phyloP scores from a whole-genome alignment of 2,329 filamentous ascomycete genomes.

The Pseudogymnoascus sp. region DNA sequence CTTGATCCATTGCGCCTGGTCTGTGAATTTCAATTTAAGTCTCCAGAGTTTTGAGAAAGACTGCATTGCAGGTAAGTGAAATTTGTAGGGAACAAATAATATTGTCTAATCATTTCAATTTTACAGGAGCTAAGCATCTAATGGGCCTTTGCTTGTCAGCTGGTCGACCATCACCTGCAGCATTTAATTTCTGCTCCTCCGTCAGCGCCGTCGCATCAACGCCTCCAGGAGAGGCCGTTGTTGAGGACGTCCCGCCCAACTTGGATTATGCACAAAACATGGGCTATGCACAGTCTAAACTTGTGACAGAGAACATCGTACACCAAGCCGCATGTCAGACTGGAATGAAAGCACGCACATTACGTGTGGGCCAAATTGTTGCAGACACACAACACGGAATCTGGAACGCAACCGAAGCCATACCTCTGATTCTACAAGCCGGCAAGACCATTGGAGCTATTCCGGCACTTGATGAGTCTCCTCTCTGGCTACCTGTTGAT shows the following conservation, averaged over 20 bases:
- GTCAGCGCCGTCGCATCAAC: slow-evolving; percentile 30
- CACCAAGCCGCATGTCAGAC: slow-evolving; percentile 28
- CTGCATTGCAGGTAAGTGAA: slow-evolving; percentile 9
- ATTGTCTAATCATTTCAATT: background rate
- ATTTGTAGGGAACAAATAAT: background rate
- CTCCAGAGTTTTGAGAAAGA: background rate
- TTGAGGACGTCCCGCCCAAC: slow-evolving; percentile 28
- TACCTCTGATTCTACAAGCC: slow-evolving; percentile 44
- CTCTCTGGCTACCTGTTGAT: slow-evolving; percentile 42
- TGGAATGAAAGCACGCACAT: slow-evolving; percentile 30
- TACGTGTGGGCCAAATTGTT: slow-evolving; percentile 45
- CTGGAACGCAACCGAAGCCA: slow-evolving; percentile 46
- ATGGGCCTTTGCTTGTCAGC: slow-evolving; percentile 10
- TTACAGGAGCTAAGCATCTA: slow-evolving; percentile 8
- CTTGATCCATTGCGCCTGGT: slow-evolving; percentile 45
- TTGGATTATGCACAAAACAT: slow-evolving; percentile 36
- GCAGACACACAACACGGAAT: slow-evolving; percentile 40
- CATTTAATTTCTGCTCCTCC: slow-evolving; percentile 34
- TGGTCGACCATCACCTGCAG: slow-evolving; percentile 18
- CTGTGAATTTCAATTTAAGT: background rate
- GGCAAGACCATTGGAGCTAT: slow-evolving; percentile 38
- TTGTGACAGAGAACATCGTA: slow-evolving; percentile 41
- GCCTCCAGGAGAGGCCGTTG: slow-evolving; percentile 25
- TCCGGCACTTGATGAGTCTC: slow-evolving; percentile 38
- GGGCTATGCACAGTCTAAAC: slow-evolving; percentile 46